Evolutionary conservation across 768 basidiomycete genomes (phyloP), one percentile per base, ranked within the genome.

Genomic region (Auricularia heimuer): DNA sequence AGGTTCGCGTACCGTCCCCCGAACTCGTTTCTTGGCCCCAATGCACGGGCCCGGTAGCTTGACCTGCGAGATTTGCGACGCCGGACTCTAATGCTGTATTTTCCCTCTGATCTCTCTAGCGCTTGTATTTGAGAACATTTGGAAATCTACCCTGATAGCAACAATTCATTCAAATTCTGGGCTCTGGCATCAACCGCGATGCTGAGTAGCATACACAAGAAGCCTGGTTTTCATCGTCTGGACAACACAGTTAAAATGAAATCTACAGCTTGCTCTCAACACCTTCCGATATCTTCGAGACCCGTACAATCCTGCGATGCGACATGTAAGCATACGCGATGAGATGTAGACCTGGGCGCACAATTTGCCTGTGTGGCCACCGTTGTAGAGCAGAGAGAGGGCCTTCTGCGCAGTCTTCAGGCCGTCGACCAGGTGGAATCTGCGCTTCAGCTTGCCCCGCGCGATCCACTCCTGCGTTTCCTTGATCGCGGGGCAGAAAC

Each of bases 301-400:
- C 47, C 21, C 16, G 8, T 6, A 51, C 47, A 10, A 51, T 18
- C 8, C 47, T 51, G 47, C 21, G 18, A 16, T 6, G 16, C 21
- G 16, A 39, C 39, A 51, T 51, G 47, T 12, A 16, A 8, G 21
- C 6, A 16, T 16, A 18, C 11, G 6, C 11, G 11, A 51, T 6
- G 21, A 18, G 18, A 51, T 6, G 6, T 16, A 6, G 6, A 12
- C 6, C 11, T 16, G 12, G 16, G 76, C 78, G n/a, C 67, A 80
- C 81, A 94, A 71, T 77, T 94, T 93, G 54, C 92, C 92, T 0
- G 81, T 87, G 71, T 94, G 94, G 2, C 79, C 87, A 34, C 92
- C 92, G 11, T 75, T 82, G 76, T 85, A 94, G 11, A 95, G 75
- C 78, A 91, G 73, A 0, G 81, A 83, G 54, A 93, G 74, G n/a